phyloP scores from a whole-genome alignment of 495 filamentous ascomycete species.

The Pseudotulostoma volvatum region DNA sequence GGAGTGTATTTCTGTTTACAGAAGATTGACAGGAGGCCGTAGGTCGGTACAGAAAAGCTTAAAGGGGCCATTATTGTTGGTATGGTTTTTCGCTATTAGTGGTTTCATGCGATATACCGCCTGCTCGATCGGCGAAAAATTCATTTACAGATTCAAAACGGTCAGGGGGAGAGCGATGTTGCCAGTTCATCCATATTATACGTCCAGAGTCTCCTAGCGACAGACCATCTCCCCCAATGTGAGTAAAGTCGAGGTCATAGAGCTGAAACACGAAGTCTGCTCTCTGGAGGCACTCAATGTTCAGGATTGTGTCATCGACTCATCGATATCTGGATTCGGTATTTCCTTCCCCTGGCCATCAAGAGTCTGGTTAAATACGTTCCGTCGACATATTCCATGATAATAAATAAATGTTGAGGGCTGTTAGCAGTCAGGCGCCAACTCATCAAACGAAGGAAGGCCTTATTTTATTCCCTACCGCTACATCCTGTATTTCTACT shows the following conservation, averaged over 20 bases:
- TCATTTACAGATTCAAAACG: slow-evolving; percentile 19
- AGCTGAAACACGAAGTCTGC: slow-evolving; percentile 22
- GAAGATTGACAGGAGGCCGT: slow-evolving; percentile 26
- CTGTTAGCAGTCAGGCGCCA: no score
- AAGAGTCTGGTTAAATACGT: slow-evolving; percentile 15
- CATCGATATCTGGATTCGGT: slow-evolving; percentile 18
- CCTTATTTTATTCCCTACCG: no score
- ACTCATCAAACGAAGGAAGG: no score
- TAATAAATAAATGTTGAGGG: no score
- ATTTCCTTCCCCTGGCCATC: slow-evolving; percentile 15
- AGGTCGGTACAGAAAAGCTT: slow-evolving; percentile 28
- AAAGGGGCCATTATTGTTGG: slow-evolving; percentile 21
- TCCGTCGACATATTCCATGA: slow-evolving; percentile 25
- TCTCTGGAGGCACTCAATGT: slow-evolving; percentile 21
- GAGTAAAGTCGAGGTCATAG: slow-evolving; percentile 19
- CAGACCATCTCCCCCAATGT: slow-evolving; percentile 19
- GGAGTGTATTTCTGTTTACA: slow-evolving; percentile 20
- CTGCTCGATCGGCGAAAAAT: slow-evolving; percentile 24
- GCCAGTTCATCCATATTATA: slow-evolving; percentile 27
- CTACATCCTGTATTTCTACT: no score
- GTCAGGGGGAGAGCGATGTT: slow-evolving; percentile 18
- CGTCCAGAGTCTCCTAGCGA: slow-evolving; percentile 19
- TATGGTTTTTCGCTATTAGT: slow-evolving; percentile 20
- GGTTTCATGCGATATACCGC: slow-evolving; percentile 21
- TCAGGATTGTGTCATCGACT: slow-evolving; percentile 16